phyloP scores from a whole-genome alignment of 2,329 filamentous ascomycete species.

The Colletotrichum tofieldiae region DNA sequence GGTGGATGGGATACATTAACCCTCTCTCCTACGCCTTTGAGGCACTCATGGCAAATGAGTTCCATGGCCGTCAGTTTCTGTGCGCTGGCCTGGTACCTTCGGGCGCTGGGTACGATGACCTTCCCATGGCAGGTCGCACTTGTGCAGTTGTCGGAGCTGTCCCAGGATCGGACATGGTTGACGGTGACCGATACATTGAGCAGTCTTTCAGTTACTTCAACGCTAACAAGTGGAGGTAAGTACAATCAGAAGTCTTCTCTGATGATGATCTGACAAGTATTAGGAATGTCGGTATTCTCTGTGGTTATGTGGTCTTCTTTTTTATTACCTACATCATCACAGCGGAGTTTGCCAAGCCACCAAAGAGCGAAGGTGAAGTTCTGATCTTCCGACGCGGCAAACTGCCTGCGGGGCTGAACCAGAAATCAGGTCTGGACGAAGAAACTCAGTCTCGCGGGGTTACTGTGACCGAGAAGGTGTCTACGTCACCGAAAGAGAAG shows the following conservation, averaged over 20 bases:
- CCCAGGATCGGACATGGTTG: slow-evolving; percentile 58
- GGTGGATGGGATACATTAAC: slow-evolving; percentile 87
- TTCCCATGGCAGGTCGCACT: slow-evolving; percentile 56
- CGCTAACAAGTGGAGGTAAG: slow-evolving; percentile 62
- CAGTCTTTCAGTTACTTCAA: slow-evolving; percentile 60
- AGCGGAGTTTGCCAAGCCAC: slow-evolving; percentile 76
- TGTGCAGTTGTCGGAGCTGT: slow-evolving; percentile 63
- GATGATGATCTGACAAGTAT: background rate
- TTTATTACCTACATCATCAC: slow-evolving; percentile 72
- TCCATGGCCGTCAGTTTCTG: slow-evolving; percentile 73
- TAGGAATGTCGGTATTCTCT: slow-evolving; percentile 78
- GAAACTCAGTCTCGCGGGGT: slow-evolving; percentile 18
- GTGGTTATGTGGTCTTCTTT: slow-evolving; percentile 75
- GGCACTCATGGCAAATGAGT: slow-evolving; percentile 87
- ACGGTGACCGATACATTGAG: slow-evolving; percentile 62
- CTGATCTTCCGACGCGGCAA: slow-evolving; percentile 67
- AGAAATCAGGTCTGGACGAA: slow-evolving; percentile 20
- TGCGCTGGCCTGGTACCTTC: slow-evolving; percentile 65
- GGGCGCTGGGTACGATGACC: slow-evolving; percentile 54
- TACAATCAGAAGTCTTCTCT: rapidly evolving
- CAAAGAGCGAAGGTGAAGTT: slow-evolving; percentile 83
- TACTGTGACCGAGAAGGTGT: background rate
- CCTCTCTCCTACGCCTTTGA: slow-evolving; percentile 88
- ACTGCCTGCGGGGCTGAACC: slow-evolving; percentile 65
- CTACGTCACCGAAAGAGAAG: background rate